These are phyloP conservation scores for Stephanodiscus minutulus DNA, from an alignment of 108 stramenopile species.

Conservation along the genomic window DNA sequence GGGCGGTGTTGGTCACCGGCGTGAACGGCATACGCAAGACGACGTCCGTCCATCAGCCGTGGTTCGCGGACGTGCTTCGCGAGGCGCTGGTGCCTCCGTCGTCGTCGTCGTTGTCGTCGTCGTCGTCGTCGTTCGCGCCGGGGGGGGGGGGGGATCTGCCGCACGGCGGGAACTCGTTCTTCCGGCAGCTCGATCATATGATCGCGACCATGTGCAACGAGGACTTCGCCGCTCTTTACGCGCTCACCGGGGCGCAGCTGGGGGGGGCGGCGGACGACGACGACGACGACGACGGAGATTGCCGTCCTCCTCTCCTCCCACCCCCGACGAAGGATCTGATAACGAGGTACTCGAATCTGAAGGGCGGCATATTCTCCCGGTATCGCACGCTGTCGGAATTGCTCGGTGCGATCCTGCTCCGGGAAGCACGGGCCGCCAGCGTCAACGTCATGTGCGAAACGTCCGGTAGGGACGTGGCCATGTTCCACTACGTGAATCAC, in stretches of 20 bases:
- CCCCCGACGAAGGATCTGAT: constrained; percentile 56
- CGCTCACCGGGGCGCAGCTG: constrained; percentile 54
- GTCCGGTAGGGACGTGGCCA: constrained; percentile 81
- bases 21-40: constrained; percentile 91
- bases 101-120: constrained; percentile 12
- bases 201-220: constrained; percentile 81
- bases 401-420: constrained; percentile 67
- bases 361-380: constrained; percentile 86
- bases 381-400: constrained; percentile 84
- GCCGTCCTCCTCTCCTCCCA: too few relatives aligned
- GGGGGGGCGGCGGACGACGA: constrained; percentile 26
- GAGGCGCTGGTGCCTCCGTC: constrained; percentile 67
- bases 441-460: constrained; percentile 85
- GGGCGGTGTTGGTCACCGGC: constrained; percentile 89
- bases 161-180: constrained; percentile 70
- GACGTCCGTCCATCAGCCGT: constrained; percentile 82
- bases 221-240: constrained; percentile 72
- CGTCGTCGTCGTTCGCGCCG: constrained; percentile 9
- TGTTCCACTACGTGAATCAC: constrained; percentile 86
- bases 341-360: constrained; percentile 67
- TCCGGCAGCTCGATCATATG: constrained; percentile 91
- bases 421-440: constrained; percentile 60
- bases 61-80: constrained; percentile 65
- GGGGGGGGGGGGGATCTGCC: constrained; percentile 34
- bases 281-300: neutral